phyloP scores from a whole-genome alignment of 257 asterid genomes.

The Gynochthodes officinalis region DNA sequence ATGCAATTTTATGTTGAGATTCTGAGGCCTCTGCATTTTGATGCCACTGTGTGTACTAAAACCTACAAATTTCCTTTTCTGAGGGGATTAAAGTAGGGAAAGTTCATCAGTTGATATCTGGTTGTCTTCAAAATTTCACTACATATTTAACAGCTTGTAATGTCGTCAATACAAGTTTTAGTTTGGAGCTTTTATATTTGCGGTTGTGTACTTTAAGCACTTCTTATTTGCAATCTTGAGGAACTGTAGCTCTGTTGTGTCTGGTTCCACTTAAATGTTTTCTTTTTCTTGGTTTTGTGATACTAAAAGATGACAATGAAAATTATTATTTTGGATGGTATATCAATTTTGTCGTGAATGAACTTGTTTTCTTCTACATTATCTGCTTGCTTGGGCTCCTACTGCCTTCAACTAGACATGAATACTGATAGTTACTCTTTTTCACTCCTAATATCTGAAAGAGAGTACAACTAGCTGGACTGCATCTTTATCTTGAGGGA shows the following conservation, averaged over 20 bases:
- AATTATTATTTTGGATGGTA: not conserved
- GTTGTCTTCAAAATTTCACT: not conserved
- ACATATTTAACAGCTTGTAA: not conserved
- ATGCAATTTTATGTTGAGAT: too few species aligned
- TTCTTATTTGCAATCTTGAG: not conserved
- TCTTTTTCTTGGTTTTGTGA: not conserved
- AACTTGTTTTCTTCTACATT: not conserved
- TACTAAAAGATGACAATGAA: not conserved
- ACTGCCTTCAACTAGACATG: not conserved
- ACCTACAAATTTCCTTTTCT: not conserved
- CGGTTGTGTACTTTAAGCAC: not conserved
- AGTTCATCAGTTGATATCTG: not conserved
- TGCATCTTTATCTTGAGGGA: not conserved
- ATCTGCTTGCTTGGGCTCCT: not conserved
- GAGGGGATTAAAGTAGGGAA: not conserved
- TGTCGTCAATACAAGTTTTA: not conserved
- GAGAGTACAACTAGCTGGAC: too few species aligned
- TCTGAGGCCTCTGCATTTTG: not conserved
- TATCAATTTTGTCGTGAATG: not conserved
- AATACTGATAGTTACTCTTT: not conserved
- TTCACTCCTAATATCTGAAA: not conserved
- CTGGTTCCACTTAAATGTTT: not conserved
- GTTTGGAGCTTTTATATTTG: not conserved
- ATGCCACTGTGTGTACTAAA: not conserved
- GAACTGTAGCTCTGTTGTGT: not conserved